Percentiles rank a stretch among this genome's conserved stretches.
Evolutionary conservation across 2,329 filamentous ascomycete species (phyloP).

Genomic region (Podosphaera xanthii): DNA sequence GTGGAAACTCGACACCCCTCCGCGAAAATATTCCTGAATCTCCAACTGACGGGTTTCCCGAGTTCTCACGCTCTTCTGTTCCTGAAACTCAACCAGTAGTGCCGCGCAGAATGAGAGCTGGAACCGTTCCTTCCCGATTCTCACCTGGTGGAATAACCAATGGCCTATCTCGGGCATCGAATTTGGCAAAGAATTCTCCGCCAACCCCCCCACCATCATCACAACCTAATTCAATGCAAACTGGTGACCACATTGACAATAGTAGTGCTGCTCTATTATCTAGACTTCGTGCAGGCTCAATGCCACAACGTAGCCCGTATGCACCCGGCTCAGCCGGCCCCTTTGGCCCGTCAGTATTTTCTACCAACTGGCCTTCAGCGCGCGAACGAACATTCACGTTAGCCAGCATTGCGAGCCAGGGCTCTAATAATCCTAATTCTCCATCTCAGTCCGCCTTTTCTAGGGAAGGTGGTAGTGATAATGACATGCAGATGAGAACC

Average conservation of each 20-base stretch:
- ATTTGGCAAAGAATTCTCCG: conserved; percentile 56
- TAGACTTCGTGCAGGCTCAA: conserved; percentile 71
- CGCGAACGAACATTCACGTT: conserved; percentile 73
- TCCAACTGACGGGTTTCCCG: conserved; percentile 84
- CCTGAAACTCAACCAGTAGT: conserved; percentile 43
- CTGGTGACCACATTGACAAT: conserved; percentile 23
- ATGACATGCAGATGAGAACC: conserved; percentile 70
- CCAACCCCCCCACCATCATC: conserved; percentile 75
- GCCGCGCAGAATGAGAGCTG: conserved; percentile 60
- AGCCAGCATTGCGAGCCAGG: conserved; percentile 60
- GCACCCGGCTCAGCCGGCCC: conserved; percentile 30
- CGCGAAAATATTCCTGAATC: conserved; percentile 96
- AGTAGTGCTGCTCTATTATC: conserved; percentile 56
- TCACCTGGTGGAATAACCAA: conserved; percentile 49
- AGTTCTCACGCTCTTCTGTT: conserved; percentile 53
- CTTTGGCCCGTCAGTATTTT: conserved; percentile 77
- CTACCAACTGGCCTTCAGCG: conserved; percentile 59
- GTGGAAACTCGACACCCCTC: conserved; percentile 84
- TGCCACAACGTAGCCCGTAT: conserved; percentile 69
- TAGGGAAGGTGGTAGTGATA: conserved; percentile 62
- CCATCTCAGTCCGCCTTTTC: conserved; percentile 73
- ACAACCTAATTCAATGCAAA: conserved; percentile 39
- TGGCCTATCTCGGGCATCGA: conserved; percentile 24
- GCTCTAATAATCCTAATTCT: conserved; percentile 75
- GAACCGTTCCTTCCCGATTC: conserved; percentile 89